Evolutionary conservation across 2,329 filamentous ascomycete genomes (phyloP).

Genomic region (Alternaria rosae): DNA sequence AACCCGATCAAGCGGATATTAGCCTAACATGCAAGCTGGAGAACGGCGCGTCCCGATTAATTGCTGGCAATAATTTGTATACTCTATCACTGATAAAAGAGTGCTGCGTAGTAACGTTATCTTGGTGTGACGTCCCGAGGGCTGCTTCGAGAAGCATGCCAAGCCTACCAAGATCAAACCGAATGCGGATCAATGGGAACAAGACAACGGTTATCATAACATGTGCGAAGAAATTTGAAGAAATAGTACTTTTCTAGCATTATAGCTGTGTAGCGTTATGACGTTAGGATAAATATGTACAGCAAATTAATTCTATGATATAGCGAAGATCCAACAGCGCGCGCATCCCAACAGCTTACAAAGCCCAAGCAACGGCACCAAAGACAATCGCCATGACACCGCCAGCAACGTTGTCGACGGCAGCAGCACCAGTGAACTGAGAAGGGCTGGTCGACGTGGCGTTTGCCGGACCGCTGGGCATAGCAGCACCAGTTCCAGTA

Average conservation of each 20-base stretch:
- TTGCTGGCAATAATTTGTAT: background rate
- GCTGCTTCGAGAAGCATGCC: background rate
- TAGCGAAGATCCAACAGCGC: background rate
- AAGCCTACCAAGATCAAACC: background rate
- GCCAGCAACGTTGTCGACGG: conserved; percentile 9
- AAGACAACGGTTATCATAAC: background rate
- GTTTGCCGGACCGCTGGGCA: conserved; percentile 7
- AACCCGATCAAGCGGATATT: background rate
- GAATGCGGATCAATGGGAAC: background rate
- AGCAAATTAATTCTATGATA: background rate
- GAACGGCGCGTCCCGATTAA: background rate
- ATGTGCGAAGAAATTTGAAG: background rate
- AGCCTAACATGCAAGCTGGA: background rate
- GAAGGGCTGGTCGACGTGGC: background rate
- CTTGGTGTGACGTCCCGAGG: too few species aligned
- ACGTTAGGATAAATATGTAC: background rate
- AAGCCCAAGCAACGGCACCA: conserved; percentile 20
- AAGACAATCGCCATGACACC: conserved; percentile 20
- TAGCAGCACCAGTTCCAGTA: conserved; percentile 8
- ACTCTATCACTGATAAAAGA: background rate
- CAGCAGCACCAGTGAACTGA: conserved; percentile 28
- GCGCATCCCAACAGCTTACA: conserved; percentile 1
- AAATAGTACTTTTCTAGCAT: background rate
- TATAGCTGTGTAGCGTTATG: background rate
- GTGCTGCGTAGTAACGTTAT: background rate